Evolutionary conservation across 306 rosid species (phyloP).

Genomic region (Ochetophila trinervis): DNA sequence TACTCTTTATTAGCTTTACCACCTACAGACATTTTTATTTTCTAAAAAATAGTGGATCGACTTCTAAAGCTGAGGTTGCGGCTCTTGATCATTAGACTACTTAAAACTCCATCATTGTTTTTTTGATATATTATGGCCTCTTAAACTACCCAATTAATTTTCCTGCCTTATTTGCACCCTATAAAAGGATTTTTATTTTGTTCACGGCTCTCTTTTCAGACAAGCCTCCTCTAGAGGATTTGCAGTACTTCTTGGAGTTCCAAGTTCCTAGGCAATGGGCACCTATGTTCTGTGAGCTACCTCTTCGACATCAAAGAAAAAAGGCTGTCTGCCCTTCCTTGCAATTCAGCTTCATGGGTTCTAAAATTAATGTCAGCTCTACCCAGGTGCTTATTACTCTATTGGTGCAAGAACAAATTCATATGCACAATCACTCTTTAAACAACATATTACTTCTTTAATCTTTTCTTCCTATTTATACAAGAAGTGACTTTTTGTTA

Average conservation of each 20-base stretch:
- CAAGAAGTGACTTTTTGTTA: not conserved
- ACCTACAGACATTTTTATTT: too few species aligned
- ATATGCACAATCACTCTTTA: not conserved
- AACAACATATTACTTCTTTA: not conserved
- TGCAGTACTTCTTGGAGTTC: constrained; percentile 87
- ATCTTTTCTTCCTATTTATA: too few species aligned
- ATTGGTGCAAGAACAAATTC: too few species aligned
- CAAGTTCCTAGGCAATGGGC: constrained; percentile 99
- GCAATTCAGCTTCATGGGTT: constrained; percentile 78
- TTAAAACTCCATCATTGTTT: too few species aligned
- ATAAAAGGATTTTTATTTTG: not conserved
- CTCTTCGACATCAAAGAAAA: constrained; percentile 76
- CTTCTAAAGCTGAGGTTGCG: too few species aligned
- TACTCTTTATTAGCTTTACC: too few species aligned
- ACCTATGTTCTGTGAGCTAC: constrained; percentile 90
- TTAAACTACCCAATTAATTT: not conserved
- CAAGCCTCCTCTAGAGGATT: constrained; percentile 79
- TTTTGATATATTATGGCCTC: too few species aligned
- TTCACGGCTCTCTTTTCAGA: constrained; percentile 38
- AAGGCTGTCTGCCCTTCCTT: constrained; percentile 58
- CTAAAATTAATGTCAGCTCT: constrained; percentile 57
- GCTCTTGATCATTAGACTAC: too few species aligned
- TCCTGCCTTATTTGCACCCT: not conserved
- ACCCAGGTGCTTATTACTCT: constrained; percentile 50
- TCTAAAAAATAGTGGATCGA: too few species aligned